Evolutionary conservation across 1,284 basidiomycete species (phyloP).

Genomic region (Tylopilus sp.): DNA sequence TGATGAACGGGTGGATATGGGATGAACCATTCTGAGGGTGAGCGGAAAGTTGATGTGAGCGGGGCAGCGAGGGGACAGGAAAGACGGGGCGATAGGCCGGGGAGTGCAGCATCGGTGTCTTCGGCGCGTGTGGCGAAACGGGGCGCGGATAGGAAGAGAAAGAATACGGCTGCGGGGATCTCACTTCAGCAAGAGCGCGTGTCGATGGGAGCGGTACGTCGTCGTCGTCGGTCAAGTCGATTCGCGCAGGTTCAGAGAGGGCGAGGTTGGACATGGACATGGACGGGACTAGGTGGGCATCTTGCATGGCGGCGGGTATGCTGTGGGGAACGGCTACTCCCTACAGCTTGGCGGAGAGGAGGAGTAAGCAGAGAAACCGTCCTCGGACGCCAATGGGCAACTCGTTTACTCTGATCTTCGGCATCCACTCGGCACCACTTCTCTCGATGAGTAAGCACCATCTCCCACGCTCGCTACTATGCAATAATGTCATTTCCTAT

Average conservation of each 20-base stretch:
- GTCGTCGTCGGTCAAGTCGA: constrained; percentile 74
- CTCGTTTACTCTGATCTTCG: constrained; percentile 40
- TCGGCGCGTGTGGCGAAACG: constrained; percentile 31
- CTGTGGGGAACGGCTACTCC: no score
- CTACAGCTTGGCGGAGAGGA: no score
- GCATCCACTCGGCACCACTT: constrained; percentile 36
- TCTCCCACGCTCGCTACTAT: constrained; percentile 31
- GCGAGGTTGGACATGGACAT: constrained; percentile 46
- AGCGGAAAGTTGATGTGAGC: constrained; percentile 31
- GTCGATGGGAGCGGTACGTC: constrained; percentile 48
- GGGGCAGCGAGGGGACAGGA: constrained; percentile 50
- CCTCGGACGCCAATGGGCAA: constrained; percentile 27
- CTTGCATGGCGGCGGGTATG: constrained; percentile 33
- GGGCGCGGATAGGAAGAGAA: constrained; percentile 30
- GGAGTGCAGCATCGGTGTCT: constrained; percentile 31
- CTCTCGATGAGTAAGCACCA: constrained; percentile 34
- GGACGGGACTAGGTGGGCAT: constrained; percentile 41
- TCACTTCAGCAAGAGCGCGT: constrained; percentile 43
- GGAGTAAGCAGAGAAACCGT: constrained; percentile 18
- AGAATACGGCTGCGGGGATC: constrained; percentile 47
- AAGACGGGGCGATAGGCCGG: constrained; percentile 60
- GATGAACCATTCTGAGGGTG: constrained; percentile 31
- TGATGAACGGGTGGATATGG: constrained; percentile 22
- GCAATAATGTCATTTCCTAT: constrained; percentile 32
- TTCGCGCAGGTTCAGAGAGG: constrained; percentile 54